Evolutionary conservation across 768 basidiomycete genomes (phyloP).

Genomic region (Phlebiopsis gigantea): DNA sequence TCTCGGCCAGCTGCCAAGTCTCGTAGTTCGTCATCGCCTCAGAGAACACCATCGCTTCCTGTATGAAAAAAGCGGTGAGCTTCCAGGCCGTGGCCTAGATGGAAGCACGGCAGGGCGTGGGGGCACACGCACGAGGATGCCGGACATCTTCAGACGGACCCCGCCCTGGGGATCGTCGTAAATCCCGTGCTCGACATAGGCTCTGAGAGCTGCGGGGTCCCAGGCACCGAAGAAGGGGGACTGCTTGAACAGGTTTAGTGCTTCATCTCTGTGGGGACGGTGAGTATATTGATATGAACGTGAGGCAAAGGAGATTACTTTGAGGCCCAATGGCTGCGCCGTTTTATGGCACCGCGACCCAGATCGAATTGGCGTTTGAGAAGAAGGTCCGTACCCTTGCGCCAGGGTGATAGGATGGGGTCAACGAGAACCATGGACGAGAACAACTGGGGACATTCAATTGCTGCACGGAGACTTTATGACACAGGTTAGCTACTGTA

Average conservation of each 20-base stretch:
- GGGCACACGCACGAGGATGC: conserved; percentile 35
- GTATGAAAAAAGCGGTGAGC: neutral
- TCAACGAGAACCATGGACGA: conserved; percentile 71
- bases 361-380: neutral
- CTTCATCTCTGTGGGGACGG: conserved; percentile 47
- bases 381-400: neutral
- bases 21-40: conserved; percentile 34
- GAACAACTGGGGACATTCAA: conserved; percentile 62
- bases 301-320: conserved; percentile 32
- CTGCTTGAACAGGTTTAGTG: conserved; percentile 39
- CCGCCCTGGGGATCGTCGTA: conserved; percentile 32
- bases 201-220: conserved; percentile 56
- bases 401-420: conserved; percentile 51
- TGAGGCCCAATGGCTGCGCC: conserved; percentile 62
- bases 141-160: conserved; percentile 60
- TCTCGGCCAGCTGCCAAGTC: conserved; percentile 31
- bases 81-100: neutral
- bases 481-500: neutral
- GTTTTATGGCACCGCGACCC: conserved; percentile 42
- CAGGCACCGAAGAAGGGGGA: conserved; percentile 68
- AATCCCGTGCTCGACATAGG: conserved; percentile 59
- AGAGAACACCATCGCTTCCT: conserved; percentile 57
- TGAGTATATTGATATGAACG: neutral
- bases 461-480: conserved; percentile 57
- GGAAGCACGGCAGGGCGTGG: neutral